Conservation (phyloP, 345 rosid species). For the Aethionema arabicum region DNA sequence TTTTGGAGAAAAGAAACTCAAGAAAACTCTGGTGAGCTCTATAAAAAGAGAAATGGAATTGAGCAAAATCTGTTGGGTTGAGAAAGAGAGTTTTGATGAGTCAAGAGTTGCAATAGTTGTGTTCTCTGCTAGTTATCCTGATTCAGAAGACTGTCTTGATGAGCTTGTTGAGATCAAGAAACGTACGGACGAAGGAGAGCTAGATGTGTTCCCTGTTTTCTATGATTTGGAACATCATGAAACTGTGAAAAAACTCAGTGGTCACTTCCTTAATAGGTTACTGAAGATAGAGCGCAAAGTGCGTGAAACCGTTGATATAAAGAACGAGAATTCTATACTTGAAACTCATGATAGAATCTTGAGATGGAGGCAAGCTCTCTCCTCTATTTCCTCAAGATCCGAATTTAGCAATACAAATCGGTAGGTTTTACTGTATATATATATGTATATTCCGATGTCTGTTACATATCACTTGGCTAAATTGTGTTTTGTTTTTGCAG, state of each 20-base stretch:
- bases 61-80: neutral
- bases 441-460: neutral
- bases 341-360: slow-evolving; percentile 20
- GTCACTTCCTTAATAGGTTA: slow-evolving; percentile 10
- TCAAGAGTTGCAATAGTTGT: slow-evolving; percentile 23
- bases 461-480: neutral
- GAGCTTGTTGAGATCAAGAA: slow-evolving; percentile 31
- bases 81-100: neutral
- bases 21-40: neutral
- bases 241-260: neutral
- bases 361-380: slow-evolving; percentile 23
- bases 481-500: slow-evolving; percentile 9
- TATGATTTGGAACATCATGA: neutral
- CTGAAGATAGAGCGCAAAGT: slow-evolving; percentile 16
- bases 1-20: slow-evolving; percentile 10
- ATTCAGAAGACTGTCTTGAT: slow-evolving; percentile 12
- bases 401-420: slow-evolving; percentile 1
- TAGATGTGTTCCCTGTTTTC: slow-evolving; percentile 23
- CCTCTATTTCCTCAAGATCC: neutral
- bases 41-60: neutral
- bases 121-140: slow-evolving; percentile 19
- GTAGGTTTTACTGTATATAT: neutral
- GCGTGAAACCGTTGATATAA: slow-evolving; percentile 2
- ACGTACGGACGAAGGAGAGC: slow-evolving; percentile 20
- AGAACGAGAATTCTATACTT: neutral